Conservation (phyloP, 805 yeast species). For the Cyberlindnera bimundalis region DNA sequence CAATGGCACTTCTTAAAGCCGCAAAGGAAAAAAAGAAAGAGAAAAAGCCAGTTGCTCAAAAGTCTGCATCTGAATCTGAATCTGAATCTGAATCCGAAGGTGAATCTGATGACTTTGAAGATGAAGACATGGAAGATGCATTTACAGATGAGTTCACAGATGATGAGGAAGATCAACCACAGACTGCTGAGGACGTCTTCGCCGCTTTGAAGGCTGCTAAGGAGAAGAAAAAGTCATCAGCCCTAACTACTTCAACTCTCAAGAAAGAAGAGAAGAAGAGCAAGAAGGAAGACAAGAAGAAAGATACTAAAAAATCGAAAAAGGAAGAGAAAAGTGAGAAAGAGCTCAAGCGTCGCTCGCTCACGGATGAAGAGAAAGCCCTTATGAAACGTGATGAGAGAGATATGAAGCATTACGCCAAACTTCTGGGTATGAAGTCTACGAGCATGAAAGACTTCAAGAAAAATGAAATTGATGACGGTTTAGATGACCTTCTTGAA, state of each 20-base stretch:
- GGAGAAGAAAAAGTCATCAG: slow-evolving; percentile 22
- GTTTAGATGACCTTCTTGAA: slow-evolving; percentile 77
- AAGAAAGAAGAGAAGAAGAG: slow-evolving; percentile 12
- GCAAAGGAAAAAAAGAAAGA: slow-evolving; percentile 20
- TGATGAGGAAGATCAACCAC: slow-evolving; percentile 30
- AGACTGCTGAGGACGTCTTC: slow-evolving; percentile 42
- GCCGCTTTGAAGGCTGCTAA: slow-evolving; percentile 41
- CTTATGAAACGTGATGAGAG: slow-evolving; percentile 60
- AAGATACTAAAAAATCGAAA: slow-evolving; percentile 34
- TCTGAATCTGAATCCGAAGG: slow-evolving; percentile 18
- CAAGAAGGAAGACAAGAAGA: slow-evolving; percentile 16
- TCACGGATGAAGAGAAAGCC: slow-evolving; percentile 45
- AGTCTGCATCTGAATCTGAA: slow-evolving; percentile 16
- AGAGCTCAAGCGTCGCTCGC: slow-evolving; percentile 22
- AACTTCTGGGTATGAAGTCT: slow-evolving; percentile 68
- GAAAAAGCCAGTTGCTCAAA: slow-evolving; percentile 30
- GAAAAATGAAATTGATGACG: slow-evolving; percentile 63
- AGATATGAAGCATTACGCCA: slow-evolving; percentile 80
- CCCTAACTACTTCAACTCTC: background rate
- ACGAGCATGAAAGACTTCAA: slow-evolving; percentile 43
- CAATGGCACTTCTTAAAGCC: slow-evolving; percentile 40
- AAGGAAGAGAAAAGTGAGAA: slow-evolving; percentile 12
- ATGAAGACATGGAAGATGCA: slow-evolving; percentile 16
- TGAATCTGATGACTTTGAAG: slow-evolving; percentile 26
- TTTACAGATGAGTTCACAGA: slow-evolving; percentile 22